phyloP scores from a whole-genome alignment of 352 stramenopile species.

The Phytophthora rubi region DNA sequence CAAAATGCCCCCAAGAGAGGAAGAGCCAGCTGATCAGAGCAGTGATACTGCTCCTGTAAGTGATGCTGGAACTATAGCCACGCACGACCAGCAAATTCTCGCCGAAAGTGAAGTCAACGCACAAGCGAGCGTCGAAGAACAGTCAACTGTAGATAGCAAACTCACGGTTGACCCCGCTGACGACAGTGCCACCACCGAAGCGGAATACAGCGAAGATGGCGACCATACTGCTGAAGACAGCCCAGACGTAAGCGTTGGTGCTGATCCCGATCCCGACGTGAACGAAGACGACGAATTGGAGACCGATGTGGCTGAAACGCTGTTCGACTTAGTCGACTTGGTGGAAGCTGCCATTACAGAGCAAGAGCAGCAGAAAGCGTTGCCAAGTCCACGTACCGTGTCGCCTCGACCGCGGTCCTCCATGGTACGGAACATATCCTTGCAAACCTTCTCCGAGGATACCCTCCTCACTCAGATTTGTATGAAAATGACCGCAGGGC shows the following conservation, averaged over 20 bases:
- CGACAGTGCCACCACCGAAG: conserved; percentile 4
- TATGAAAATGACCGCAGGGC: not conserved
- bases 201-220: conserved; percentile 10
- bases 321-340: conserved; percentile 53
- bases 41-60: not conserved
- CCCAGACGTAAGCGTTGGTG: not conserved
- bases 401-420: conserved; percentile 20
- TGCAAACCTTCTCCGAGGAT: not conserved
- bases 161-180: not conserved
- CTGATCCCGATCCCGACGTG: not conserved
- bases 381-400: conserved; percentile 19
- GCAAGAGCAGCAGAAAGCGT: conserved; percentile 10
- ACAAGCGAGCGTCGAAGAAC: conserved; percentile 7
- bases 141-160: not conserved
- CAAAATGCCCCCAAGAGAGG: not conserved
- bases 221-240: conserved; percentile 6
- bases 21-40: not conserved
- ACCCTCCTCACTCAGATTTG: not conserved
- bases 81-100: not conserved
- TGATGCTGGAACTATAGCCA: not conserved
- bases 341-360: conserved; percentile 25
- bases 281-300: conserved; percentile 37
- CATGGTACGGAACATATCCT: conserved; percentile 13
- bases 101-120: conserved; percentile 3
- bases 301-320: conserved; percentile 48